Evolutionary conservation across 2,329 filamentous ascomycete genomes (phyloP).

Genomic region (Colletotrichum noveboracense): DNA sequence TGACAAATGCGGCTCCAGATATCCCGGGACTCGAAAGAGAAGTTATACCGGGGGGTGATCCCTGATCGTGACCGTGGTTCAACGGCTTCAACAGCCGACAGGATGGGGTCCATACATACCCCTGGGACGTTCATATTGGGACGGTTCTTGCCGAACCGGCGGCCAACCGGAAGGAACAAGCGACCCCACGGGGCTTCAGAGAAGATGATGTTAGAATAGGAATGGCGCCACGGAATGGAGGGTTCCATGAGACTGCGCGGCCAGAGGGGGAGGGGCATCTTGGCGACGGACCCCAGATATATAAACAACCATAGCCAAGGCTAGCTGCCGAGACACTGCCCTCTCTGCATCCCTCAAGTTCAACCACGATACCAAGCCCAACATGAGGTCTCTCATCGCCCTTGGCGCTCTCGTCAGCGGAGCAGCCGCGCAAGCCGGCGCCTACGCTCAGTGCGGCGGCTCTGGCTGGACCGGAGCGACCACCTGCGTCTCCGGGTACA

Average conservation of each 20-base stretch:
- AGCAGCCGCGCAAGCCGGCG: constrained; percentile 11
- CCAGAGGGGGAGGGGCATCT: background rate
- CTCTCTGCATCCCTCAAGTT: background rate
- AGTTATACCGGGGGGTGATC: background rate
- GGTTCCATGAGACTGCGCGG: background rate
- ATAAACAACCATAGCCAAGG: constrained; percentile 7
- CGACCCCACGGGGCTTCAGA: background rate
- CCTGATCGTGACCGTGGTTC: background rate
- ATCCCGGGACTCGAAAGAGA: background rate
- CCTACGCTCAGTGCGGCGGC: constrained; percentile 47
- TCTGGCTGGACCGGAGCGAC: constrained; percentile 39
- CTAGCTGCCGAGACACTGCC: background rate
- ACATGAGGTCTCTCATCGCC: constrained; percentile 1
- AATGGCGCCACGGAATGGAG: constrained; percentile 8
- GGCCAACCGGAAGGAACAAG: background rate
- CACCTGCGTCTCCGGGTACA: constrained; percentile 45
- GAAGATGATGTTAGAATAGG: background rate
- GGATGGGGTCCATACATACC: background rate
- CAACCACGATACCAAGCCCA: background rate
- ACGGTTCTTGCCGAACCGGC: background rate
- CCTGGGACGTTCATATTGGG: background rate
- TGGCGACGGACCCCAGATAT: background rate
- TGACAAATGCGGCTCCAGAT: background rate
- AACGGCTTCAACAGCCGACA: background rate
- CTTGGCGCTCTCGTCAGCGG: constrained; percentile 7